These are phyloP conservation scores for Taiozyma onychis DNA, from an alignment of 1,139 yeast genomes.

Conservation along the genomic window DNA sequence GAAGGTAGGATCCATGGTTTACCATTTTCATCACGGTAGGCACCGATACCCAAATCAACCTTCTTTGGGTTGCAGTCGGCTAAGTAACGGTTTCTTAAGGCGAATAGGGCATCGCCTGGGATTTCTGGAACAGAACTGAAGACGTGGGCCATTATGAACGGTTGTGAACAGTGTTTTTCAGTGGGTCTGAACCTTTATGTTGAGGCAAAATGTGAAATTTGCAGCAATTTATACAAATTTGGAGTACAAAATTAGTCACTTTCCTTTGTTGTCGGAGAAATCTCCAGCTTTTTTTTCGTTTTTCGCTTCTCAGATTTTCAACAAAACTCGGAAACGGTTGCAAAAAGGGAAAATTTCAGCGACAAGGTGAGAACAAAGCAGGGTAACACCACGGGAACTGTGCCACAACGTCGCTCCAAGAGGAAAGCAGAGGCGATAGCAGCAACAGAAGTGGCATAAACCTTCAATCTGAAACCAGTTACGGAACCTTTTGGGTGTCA, in stretches of 20 bases:
- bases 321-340: neutral
- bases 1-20: slow-evolving; percentile 94
- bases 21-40: slow-evolving; percentile 89
- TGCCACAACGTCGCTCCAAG: neutral
- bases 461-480: no score
- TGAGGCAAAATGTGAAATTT: neutral
- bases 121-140: slow-evolving; percentile 43
- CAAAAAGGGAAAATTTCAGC: neutral
- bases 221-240: neutral
- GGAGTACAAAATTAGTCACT: neutral
- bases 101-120: slow-evolving; percentile 81
- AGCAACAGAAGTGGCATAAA: neutral
- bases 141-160: slow-evolving; percentile 16
- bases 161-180: neutral
- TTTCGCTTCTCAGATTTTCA: neutral
- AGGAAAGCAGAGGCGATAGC: neutral
- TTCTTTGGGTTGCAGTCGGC: slow-evolving; percentile 57
- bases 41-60: slow-evolving; percentile 91
- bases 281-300: neutral
- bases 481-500: no score
- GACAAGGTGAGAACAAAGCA: neutral
- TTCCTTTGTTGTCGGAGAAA: neutral
- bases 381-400: neutral
- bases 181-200: neutral
- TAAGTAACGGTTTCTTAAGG: slow-evolving; percentile 67